A percentile compares a stretch with the other conserved stretches of the same genome.
Conservation (phyloP, 2,329 filamentous ascomycete species). For the Alternaria gansuensis region DNA sequence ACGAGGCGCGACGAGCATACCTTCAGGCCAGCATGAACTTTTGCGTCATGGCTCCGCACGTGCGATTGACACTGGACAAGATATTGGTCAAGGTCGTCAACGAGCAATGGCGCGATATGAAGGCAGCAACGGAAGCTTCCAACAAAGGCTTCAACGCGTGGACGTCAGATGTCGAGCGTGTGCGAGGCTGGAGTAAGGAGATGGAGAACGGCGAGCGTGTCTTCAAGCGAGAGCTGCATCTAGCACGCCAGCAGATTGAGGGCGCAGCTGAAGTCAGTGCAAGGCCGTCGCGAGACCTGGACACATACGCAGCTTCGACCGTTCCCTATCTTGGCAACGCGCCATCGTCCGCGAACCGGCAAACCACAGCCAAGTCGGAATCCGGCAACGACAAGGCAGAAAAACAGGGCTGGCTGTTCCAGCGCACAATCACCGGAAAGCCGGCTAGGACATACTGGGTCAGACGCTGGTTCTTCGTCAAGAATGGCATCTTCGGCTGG, state of each 20-base stretch:
- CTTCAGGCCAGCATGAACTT: constrained; percentile 94
- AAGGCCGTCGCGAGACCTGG: constrained; percentile 88
- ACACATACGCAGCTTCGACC: constrained; percentile 89
- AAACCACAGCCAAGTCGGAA: constrained; percentile 63
- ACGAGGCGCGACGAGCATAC: constrained; percentile 90
- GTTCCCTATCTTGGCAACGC: constrained; percentile 83
- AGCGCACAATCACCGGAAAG: constrained; percentile 83
- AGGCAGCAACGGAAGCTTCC: constrained; percentile 71
- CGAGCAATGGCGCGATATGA: constrained; percentile 90
- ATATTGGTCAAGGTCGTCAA: constrained; percentile 83
- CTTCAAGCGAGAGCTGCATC: constrained; percentile 82
- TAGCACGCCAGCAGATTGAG: constrained; percentile 82
- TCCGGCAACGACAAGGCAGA: constrained; percentile 64
- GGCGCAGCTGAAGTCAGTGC: constrained; percentile 74
- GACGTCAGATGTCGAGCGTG: constrained; percentile 84
- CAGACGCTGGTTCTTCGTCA: constrained; percentile 93
- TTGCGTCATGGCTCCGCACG: constrained; percentile 84
- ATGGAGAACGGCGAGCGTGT: constrained; percentile 89
- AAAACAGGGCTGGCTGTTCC: constrained; percentile 94
- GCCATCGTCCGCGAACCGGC: constrained; percentile 63
- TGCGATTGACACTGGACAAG: constrained; percentile 84
- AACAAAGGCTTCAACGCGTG: constrained; percentile 70
- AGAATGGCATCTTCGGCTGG: constrained; percentile 95
- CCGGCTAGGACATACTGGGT: constrained; percentile 90
- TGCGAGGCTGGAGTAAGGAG: constrained; percentile 91